These are phyloP conservation scores for Chaetomiaceae sp. DNA, from an alignment of 2,329 filamentous ascomycete species.

Conservation along the genomic window DNA sequence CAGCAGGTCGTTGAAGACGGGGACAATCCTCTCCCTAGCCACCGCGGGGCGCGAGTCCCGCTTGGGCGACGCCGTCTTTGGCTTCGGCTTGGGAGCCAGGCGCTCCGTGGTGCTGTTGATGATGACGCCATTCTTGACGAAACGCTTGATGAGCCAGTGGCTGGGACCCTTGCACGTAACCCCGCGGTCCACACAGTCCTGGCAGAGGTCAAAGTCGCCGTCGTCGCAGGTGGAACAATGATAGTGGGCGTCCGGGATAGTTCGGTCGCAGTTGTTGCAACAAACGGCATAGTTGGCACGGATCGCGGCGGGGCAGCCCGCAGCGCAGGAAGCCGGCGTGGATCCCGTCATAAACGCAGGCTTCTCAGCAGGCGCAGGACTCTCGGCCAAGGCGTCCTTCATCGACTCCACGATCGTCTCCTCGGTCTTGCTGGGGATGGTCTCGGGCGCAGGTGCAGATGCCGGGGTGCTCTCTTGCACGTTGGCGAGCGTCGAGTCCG, in stretches of 20 bases:
- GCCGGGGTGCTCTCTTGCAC: not conserved
- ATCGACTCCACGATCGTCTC: constrained; percentile 16
- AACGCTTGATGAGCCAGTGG: constrained; percentile 95
- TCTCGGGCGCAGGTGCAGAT: not conserved
- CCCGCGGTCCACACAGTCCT: constrained; percentile 69
- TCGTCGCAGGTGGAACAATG: constrained; percentile 92
- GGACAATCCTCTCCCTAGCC: constrained; percentile 21
- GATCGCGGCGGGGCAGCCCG: constrained; percentile 16
- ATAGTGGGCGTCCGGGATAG: constrained; percentile 79
- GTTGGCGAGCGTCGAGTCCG: constrained; percentile 19
- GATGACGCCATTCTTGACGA: constrained; percentile 71
- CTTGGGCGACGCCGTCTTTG: constrained; percentile 20
- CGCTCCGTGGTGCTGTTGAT: constrained; percentile 83
- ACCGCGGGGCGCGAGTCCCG: not conserved
- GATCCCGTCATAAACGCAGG: not conserved
- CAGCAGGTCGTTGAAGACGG: constrained; percentile 24
- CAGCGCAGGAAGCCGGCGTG: not conserved
- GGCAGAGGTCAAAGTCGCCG: constrained; percentile 92
- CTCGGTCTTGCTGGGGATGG: constrained; percentile 12
- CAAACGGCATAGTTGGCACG: constrained; percentile 70
- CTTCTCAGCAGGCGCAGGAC: not conserved
- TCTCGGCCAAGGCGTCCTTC: constrained; percentile 5
- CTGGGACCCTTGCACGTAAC: constrained; percentile 70
- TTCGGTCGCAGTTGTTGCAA: constrained; percentile 83
- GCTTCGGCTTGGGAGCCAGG: constrained; percentile 59